Evolutionary conservation across 2,329 filamentous ascomycete genomes (phyloP).

Genomic region (Aureobasidium melanogenum): DNA sequence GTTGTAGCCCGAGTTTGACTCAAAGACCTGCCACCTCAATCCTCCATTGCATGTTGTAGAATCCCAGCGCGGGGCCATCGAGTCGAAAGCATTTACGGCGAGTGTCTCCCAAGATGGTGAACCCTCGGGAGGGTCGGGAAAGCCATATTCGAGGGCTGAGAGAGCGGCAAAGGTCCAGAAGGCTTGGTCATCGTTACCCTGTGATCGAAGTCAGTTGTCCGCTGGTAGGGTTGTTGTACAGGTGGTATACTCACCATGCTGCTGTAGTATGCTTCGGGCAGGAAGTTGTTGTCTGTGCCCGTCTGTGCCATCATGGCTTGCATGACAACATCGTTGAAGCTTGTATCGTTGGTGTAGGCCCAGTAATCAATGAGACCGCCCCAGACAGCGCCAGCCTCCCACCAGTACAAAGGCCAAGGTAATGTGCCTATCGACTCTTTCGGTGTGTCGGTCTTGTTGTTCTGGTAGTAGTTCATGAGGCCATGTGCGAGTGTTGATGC

Average conservation of each 20-base stretch:
- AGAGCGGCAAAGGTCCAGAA: conserved; percentile 84
- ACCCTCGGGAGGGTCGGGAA: conserved; percentile 61
- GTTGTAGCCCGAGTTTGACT: conserved; percentile 57
- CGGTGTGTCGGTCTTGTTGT: conserved; percentile 25
- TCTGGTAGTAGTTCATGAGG: conserved; percentile 27
- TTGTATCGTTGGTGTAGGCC: conserved; percentile 36
- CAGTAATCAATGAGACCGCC: conserved; percentile 32
- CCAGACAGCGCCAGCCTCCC: conserved; percentile 33
- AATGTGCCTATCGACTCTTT: conserved; percentile 29
- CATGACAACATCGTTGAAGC: conserved; percentile 33
- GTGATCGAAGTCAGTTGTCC: background rate
- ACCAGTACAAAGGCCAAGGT: conserved; percentile 39
- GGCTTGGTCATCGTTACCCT: conserved; percentile 51
- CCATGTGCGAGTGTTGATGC: conserved; percentile 24
- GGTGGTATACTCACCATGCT: conserved; percentile 15
- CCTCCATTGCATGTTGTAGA: conserved; percentile 58
- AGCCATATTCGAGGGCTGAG: conserved; percentile 67
- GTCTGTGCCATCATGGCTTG: conserved; percentile 35
- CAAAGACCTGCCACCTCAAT: conserved; percentile 77
- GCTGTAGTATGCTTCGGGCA: conserved; percentile 28
- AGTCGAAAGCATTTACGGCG: conserved; percentile 71
- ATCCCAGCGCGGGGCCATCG: conserved; percentile 65
- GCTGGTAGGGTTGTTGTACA: background rate
- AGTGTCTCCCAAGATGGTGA: conserved; percentile 60
- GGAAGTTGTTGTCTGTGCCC: conserved; percentile 34